Evolutionary conservation across 192 early-diverging fungal species (phyloP), one percentile per base, ranked within the genome.

Genomic region (Entomortierella beljakovae): DNA sequence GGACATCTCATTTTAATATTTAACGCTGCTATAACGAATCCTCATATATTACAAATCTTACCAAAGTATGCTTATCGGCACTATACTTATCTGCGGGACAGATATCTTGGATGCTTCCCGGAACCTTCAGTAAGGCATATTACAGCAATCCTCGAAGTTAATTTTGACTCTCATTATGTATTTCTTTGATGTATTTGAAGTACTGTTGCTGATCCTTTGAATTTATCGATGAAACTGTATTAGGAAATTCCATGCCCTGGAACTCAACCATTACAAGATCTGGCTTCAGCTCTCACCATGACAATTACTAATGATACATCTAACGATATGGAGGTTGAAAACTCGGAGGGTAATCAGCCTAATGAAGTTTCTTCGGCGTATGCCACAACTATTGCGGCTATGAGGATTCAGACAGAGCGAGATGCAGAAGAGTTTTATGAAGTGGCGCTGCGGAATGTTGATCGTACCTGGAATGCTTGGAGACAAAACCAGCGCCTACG

Each of bases 11-110:
- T 96, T 31, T 69, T 97, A 15, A 84, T 95, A 34, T 90, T 94
- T 60, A 97, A 97, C 72, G 91, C 93, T 11, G 86, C 82, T 13
- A 61, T 70, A 6, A 57, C 74, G 2, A 83, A 87, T 57, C 83
- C 87, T 6, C 64, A 59, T 11, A 84, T 89, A 4, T 70, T 94
- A 8, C 31, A 59, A 0, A 84, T 82, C 20, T 51, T 97, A 33
- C 96, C 96, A 16, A 84, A 90, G 40, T 95, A 91, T 76, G 76
- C 91, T 2, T 94, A 87, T 70, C 79, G 82, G 50, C 94, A 97
- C 70, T 87, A 92, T 33, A 83, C 86, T 13, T 97, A 96, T 61
- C 79, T 95, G 7, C 68, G 85, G 20, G 87, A 90, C 76, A 93
- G 90, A 76, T 94, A 88, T 58, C 87, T 90, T 6, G 65, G 82